A percentile compares a stretch with the other conserved stretches of the same genome.
Conservation (phyloP, 495 filamentous ascomycete species). For the Hapsidospora chrysogenum region DNA sequence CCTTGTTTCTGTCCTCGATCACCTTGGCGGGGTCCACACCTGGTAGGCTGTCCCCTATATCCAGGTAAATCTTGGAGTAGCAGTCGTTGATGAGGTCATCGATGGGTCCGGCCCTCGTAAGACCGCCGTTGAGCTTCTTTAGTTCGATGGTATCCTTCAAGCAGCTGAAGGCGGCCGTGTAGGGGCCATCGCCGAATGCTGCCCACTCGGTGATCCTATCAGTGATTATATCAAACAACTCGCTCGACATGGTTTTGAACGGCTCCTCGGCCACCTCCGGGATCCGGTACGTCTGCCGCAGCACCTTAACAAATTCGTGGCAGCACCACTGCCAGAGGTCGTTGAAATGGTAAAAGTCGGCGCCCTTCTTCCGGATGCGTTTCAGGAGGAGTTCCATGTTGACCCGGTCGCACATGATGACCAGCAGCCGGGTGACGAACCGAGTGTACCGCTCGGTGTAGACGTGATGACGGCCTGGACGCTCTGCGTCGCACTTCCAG, state of each 20-base stretch:
- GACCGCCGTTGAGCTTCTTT: slow-evolving; percentile 72
- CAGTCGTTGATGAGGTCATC: slow-evolving; percentile 83
- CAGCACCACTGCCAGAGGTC: slow-evolving; percentile 77
- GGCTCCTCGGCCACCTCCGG: slow-evolving; percentile 53
- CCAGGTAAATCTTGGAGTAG: slow-evolving; percentile 62
- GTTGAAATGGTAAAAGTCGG: slow-evolving; percentile 71
- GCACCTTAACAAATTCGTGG: slow-evolving; percentile 52
- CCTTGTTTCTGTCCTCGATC: slow-evolving; percentile 10
- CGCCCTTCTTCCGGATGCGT: slow-evolving; percentile 62
- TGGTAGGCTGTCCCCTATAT: slow-evolving; percentile 24
- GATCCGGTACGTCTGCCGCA: slow-evolving; percentile 53
- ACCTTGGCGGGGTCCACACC: slow-evolving; percentile 9
- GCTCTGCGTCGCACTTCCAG: slow-evolving; percentile 88
- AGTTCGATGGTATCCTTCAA: slow-evolving; percentile 75
- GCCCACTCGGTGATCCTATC: slow-evolving; percentile 33
- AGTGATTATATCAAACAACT: slow-evolving; percentile 55
- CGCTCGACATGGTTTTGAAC: slow-evolving; percentile 61
- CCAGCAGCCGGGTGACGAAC: slow-evolving; percentile 60
- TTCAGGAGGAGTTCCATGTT: slow-evolving; percentile 71
- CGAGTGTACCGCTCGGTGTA: slow-evolving; percentile 82
- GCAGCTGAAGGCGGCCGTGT: slow-evolving; percentile 39
- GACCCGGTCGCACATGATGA: slow-evolving; percentile 55
- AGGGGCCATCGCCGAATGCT: slow-evolving; percentile 18
- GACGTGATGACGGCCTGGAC: slow-evolving; percentile 81
- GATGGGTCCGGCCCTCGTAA: slow-evolving; percentile 70